Evolutionary conservation across 768 basidiomycete species (phyloP), one percentile per base, ranked within the genome.

Genomic region (Crepidotus variabilis): DNA sequence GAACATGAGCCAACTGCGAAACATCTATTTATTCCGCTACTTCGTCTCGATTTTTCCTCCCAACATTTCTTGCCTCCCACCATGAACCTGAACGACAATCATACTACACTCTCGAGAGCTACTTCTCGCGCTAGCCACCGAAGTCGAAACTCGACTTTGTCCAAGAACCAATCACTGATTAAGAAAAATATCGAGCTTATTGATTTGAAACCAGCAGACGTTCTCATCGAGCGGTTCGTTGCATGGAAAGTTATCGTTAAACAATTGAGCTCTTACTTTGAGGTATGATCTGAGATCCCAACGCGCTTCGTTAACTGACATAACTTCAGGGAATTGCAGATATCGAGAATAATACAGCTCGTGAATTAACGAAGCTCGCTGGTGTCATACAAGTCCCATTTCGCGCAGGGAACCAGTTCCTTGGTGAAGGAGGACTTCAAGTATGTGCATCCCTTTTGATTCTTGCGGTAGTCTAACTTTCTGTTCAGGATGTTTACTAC

Each of bases 381-480:
- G 93, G 88, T 1, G 92, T 98, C 58, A 96, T 99, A 58, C 96
- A 99, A 70, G 96, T 98, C 0, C 97, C 97, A 0, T 98, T 99
- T 76, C 78, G 88, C 34, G 83, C 92, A 2, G 95, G 94, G 6
- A 96, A 97, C 72, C 96, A 98, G 76, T 99, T 99, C 68, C 78
- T 99, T 3, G 97, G 97, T n/a, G 94, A 98, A 70, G 92, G 92
- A 11, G 96, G 97, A 49, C 76, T 99, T 50, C 93, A 95, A 81
- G 87, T 83, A 57, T 33, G 77, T 63, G 22, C 54, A 61, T 28
- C 32, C 56, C 8, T 47, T 54, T 21, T 59, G 21, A 45, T 50
- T 1, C 21, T 18, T 16, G 47, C 32, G 22, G 13, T 50, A 28
- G 47, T n/a, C 47, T 34, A 21, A 21, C 22, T 28, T 13, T 28